These are phyloP conservation scores for Apiotrichum montevideense DNA, from an alignment of 1,284 basidiomycete genomes.

Conservation along the genomic window DNA sequence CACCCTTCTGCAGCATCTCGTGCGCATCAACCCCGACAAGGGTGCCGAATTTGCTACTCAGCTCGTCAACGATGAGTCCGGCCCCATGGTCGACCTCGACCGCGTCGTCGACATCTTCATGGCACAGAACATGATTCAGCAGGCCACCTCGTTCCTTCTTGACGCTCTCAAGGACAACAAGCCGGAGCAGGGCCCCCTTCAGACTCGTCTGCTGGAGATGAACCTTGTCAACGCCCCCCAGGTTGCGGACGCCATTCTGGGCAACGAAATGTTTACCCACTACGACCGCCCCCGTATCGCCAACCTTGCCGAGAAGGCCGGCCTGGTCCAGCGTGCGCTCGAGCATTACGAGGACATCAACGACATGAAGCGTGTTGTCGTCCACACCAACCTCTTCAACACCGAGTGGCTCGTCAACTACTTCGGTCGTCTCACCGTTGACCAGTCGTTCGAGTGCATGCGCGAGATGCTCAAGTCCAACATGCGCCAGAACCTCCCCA, in stretches of 20 bases:
- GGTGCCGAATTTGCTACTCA: slow-evolving; percentile 97
- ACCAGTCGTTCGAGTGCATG: slow-evolving; percentile 93
- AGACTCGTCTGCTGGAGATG: slow-evolving; percentile 96
- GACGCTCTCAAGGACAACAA: slow-evolving; percentile 99
- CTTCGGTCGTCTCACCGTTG: slow-evolving; percentile 96
- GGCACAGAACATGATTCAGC: slow-evolving; percentile 99
- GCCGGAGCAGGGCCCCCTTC: slow-evolving; percentile 91
- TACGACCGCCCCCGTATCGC: slow-evolving; percentile 96
- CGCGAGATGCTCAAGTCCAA: slow-evolving; percentile 97
- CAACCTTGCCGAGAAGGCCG: slow-evolving; percentile 97
- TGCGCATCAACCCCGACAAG: slow-evolving; percentile 94
- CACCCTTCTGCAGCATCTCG: slow-evolving; percentile 91
- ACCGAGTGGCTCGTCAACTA: slow-evolving; percentile 94
- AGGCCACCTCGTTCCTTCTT: slow-evolving; percentile 94
- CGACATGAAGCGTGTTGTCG: slow-evolving; percentile 97
- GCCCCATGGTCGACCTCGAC: slow-evolving; percentile 90
- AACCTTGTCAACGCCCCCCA: slow-evolving; percentile 97
- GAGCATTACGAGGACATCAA: slow-evolving; percentile 97
- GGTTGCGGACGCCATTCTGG: slow-evolving; percentile 97
- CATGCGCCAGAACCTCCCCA: slow-evolving; percentile 94
- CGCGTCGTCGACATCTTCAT: slow-evolving; percentile 98
- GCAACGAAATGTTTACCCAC: slow-evolving; percentile 97
- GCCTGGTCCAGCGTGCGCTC: slow-evolving; percentile 86
- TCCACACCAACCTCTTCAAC: slow-evolving; percentile 83
- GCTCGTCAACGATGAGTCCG: slow-evolving; percentile 86